A percentile compares a stretch with the other conserved stretches of the same genome.
Conservation (phyloP, 805 yeast species). For the Saturnispora halmiae region DNA sequence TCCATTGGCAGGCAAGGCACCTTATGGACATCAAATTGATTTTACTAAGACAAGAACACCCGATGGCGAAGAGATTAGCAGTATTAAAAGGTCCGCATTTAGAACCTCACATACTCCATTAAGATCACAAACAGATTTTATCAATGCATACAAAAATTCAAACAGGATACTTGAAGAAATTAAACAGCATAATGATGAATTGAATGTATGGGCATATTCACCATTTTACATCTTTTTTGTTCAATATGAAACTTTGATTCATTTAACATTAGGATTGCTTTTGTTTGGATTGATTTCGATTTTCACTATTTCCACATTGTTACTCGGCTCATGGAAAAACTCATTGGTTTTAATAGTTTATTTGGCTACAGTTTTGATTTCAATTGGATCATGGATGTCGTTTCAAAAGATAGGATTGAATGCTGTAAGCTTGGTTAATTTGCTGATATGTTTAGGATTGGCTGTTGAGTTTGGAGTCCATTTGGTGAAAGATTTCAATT, state of each 20-base stretch:
- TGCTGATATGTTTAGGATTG: conserved; percentile 85
- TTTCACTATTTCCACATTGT: conserved; percentile 40
- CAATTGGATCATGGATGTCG: conserved; percentile 76
- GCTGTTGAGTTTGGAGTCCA: conserved; percentile 93
- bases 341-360: conserved; percentile 49
- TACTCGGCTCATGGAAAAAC: conserved; percentile 60
- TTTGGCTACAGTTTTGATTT: conserved; percentile 54
- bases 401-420: conserved; percentile 68
- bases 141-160: conserved; percentile 67
- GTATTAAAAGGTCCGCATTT: conserved; percentile 54
- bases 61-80: conserved; percentile 15
- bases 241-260: conserved; percentile 64
- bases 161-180: conserved; percentile 55
- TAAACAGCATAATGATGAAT: conserved; percentile 27
- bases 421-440: conserved; percentile 82
- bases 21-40: conserved; percentile 57
- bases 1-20: conserved; percentile 93
- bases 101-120: conserved; percentile 74
- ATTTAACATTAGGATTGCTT: conserved; percentile 48
- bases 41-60: conserved; percentile 19
- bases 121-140: conserved; percentile 76
- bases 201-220: conserved; percentile 77
- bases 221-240: conserved; percentile 91
- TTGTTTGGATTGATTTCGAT: conserved; percentile 42
- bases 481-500: conserved; percentile 67